phyloP scores from a whole-genome alignment of 768 basidiomycete genomes.

The Boletus coccyginus region DNA sequence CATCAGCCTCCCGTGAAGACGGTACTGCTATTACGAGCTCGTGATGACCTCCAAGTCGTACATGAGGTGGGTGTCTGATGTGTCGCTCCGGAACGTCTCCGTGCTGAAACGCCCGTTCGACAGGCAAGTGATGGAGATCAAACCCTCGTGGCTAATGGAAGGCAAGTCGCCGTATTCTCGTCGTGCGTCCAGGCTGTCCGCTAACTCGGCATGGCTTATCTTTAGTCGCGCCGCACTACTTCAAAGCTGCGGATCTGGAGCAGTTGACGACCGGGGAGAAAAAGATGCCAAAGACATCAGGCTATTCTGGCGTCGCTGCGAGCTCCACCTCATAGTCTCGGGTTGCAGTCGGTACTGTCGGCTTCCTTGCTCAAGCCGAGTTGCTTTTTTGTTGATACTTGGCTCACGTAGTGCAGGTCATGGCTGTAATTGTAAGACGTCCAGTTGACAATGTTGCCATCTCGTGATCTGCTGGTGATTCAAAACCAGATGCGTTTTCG shows the following conservation, averaged over 20 bases:
- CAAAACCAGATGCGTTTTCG: not conserved
- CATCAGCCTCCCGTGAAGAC: slow-evolving; percentile 91
- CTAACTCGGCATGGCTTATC: slow-evolving; percentile 1
- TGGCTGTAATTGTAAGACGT: not conserved
- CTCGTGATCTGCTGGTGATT: not conserved
- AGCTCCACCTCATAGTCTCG: slow-evolving; percentile 8
- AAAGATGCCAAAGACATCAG: slow-evolving; percentile 87
- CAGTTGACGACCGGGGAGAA: slow-evolving; percentile 78
- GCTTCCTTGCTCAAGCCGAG: not conserved
- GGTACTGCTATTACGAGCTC: slow-evolving; percentile 91
- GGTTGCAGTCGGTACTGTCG: not conserved
- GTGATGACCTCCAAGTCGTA: slow-evolving; percentile 98
- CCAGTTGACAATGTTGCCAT: not conserved
- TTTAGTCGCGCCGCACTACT: slow-evolving; percentile 93
- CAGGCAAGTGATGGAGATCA: slow-evolving; percentile 98
- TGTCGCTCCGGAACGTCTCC: not conserved
- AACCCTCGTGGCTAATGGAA: slow-evolving; percentile 91
- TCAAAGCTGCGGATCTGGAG: slow-evolving; percentile 82
- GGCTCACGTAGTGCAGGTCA: not conserved
- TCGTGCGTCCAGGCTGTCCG: not conserved
- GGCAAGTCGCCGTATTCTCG: slow-evolving; percentile 43
- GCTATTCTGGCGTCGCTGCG: slow-evolving; percentile 24
- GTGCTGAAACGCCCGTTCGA: not conserved
- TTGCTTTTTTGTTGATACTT: not conserved
- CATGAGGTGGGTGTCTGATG: slow-evolving; percentile 58